Evolutionary conservation across 2,329 filamentous ascomycete genomes (phyloP).

Genomic region (Tothia fuscella): DNA sequence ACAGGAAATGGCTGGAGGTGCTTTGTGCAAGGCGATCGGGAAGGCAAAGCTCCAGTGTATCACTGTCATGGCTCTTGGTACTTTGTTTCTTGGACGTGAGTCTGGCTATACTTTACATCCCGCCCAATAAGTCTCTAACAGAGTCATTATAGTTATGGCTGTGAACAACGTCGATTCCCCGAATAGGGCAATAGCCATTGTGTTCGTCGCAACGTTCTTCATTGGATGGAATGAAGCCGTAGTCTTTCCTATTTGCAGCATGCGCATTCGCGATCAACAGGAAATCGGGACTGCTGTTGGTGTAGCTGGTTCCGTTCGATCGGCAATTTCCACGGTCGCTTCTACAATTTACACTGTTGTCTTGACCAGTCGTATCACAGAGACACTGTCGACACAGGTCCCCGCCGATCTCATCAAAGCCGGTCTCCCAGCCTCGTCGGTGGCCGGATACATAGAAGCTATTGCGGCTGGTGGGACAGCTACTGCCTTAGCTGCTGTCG

Average conservation of each 20-base stretch:
- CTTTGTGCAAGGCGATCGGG: conserved; percentile 15
- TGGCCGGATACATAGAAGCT: conserved; percentile 24
- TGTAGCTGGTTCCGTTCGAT: conserved; percentile 29
- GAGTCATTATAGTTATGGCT: conserved; percentile 7
- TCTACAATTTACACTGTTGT: conserved; percentile 28
- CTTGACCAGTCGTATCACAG: conserved; percentile 24
- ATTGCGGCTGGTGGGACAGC: conserved; percentile 20
- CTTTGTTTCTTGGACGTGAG: conserved; percentile 14
- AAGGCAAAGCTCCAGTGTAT: conserved; percentile 18
- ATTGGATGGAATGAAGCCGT: conserved; percentile 22
- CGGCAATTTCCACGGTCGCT: conserved; percentile 29
- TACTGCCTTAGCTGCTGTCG: conserved; percentile 18
- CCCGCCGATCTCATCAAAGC: conserved; percentile 23
- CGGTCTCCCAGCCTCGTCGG: conserved; percentile 24
- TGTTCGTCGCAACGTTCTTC: conserved; percentile 18
- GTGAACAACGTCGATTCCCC: conserved; percentile 15
- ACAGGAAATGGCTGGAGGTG: conserved; percentile 18
- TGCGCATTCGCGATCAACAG: conserved; percentile 24
- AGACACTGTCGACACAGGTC: conserved; percentile 25
- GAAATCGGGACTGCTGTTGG: conserved; percentile 32
- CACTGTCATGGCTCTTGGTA: conserved; percentile 16
- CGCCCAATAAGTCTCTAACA: not conserved
- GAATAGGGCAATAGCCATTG: conserved; percentile 13
- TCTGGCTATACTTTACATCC: not conserved
- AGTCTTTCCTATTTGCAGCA: conserved; percentile 19